These are phyloP conservation scores for Aspergillus sp. DNA, from an alignment of 2,329 filamentous ascomycete species.

Conservation along the genomic window DNA sequence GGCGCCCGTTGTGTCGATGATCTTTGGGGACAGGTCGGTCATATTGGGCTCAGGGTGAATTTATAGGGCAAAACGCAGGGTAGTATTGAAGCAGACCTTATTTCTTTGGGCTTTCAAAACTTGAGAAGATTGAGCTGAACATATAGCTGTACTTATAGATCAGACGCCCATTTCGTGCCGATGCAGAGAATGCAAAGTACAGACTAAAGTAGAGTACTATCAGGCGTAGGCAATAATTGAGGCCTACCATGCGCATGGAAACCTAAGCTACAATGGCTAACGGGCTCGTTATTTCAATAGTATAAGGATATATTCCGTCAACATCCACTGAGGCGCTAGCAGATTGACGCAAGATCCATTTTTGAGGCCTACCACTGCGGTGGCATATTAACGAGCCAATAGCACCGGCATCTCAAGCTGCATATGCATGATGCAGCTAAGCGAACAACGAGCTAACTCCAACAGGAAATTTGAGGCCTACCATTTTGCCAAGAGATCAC, in stretches of 20 bases:
- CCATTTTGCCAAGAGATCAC: too few species aligned
- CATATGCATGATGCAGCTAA: too few species aligned
- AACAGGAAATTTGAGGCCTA: too few species aligned
- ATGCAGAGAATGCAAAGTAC: background rate
- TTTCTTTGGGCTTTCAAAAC: background rate
- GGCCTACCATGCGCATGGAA: background rate
- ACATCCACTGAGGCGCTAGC: background rate
- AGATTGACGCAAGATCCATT: background rate
- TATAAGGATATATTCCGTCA: background rate
- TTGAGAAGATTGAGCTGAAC: background rate
- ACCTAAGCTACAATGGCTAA: background rate
- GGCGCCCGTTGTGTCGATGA: slow-evolving; percentile 9
- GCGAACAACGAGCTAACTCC: too few species aligned
- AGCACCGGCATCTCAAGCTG: too few species aligned
- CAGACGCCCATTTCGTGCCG: background rate
- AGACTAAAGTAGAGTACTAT: background rate
- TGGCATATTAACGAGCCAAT: too few species aligned
- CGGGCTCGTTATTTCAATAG: background rate
- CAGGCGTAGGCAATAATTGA: background rate
- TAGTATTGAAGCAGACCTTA: background rate
- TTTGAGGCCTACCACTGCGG: too few species aligned
- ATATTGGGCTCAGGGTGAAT: background rate
- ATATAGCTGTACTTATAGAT: background rate
- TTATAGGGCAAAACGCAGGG: too few species aligned
- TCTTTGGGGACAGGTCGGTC: background rate